Percentiles rank a stretch among this genome's conserved stretches.
Evolutionary conservation across 2,329 filamentous ascomycete genomes (phyloP).

Genomic region (Diaporthe nobilis): DNA sequence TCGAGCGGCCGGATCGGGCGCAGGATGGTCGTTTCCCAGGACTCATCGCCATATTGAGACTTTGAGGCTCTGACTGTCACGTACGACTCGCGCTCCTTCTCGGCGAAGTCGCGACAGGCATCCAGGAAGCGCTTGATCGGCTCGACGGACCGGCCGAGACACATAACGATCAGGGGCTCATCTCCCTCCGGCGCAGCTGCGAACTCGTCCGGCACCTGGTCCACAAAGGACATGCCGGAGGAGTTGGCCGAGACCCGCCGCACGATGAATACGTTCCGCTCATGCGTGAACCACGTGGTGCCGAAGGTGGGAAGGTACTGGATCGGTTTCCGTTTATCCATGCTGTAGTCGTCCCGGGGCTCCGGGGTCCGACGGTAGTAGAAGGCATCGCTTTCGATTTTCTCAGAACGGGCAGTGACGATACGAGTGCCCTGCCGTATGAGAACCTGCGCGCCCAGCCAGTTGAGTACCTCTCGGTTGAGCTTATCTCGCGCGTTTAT

Average conservation of each 20-base stretch:
- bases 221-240: slow-evolving; percentile 39
- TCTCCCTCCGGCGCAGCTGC: slow-evolving; percentile 51
- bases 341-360: slow-evolving; percentile 51
- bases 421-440: slow-evolving; percentile 49
- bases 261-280: slow-evolving; percentile 54
- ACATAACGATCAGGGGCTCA: slow-evolving; percentile 57
- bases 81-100: slow-evolving; percentile 53
- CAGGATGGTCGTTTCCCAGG: slow-evolving; percentile 55
- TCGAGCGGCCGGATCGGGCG: slow-evolving; percentile 52
- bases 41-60: slow-evolving; percentile 45
- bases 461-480: slow-evolving; percentile 56
- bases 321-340: slow-evolving; percentile 53
- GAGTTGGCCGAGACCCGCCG: slow-evolving; percentile 48
- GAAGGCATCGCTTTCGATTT: slow-evolving; percentile 48
- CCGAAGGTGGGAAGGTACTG: slow-evolving; percentile 56
- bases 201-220: slow-evolving; percentile 51
- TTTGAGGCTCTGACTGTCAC: slow-evolving; percentile 54
- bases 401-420: slow-evolving; percentile 53
- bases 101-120: slow-evolving; percentile 50
- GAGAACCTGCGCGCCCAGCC: slow-evolving; percentile 54
- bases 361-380: slow-evolving; percentile 48
- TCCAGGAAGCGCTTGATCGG: slow-evolving; percentile 51
- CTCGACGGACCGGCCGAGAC: slow-evolving; percentile 52
- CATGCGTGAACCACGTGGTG: slow-evolving; percentile 53
- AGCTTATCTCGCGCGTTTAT: slow-evolving; percentile 54